Conservation (phyloP, 371 early-diverging fungal species). For the Blastocladiella emersonii region DNA sequence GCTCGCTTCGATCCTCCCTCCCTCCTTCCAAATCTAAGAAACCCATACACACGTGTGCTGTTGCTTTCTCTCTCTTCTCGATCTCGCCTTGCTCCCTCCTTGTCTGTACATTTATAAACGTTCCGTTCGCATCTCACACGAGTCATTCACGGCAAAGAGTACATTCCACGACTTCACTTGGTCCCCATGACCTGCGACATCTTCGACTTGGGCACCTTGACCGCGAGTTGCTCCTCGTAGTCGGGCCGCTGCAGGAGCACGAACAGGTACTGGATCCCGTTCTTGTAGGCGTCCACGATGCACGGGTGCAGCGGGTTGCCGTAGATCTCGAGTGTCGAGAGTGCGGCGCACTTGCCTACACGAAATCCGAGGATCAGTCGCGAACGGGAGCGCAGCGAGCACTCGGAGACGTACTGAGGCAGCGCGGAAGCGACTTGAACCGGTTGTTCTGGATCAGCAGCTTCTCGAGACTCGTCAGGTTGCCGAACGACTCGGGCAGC, state of each 20-base stretch:
- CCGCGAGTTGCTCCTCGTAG: constrained; percentile 6
- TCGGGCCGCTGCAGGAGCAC: constrained; percentile 11
- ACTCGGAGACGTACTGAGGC: not conserved
- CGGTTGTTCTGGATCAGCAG: constrained; percentile 18
- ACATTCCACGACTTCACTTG: too few relatives aligned
- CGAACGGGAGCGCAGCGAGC: not conserved
- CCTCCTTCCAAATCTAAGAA: too few relatives aligned
- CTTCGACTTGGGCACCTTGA: too few relatives aligned
- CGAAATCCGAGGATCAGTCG: not conserved
- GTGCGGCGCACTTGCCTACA: constrained; percentile 4
- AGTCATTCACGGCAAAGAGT: too few relatives aligned
- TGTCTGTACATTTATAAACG: too few relatives aligned
- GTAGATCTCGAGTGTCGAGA: constrained; percentile 9
- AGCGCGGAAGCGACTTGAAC: constrained; percentile 2
- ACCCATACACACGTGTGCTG: too few relatives aligned
- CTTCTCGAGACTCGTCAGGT: constrained; percentile 8
- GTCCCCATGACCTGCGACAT: too few relatives aligned
- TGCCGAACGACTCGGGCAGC: not conserved
- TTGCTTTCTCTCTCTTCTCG: too few relatives aligned
- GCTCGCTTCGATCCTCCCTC: too few relatives aligned
- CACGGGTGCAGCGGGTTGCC: constrained; percentile 14
- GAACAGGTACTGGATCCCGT: constrained; percentile 11
- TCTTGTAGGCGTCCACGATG: constrained; percentile 8
- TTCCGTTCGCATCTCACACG: too few relatives aligned
- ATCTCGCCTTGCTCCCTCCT: too few relatives aligned